These are phyloP conservation scores for Cryptosporidium baileyi DNA, from an alignment of 169 alveolate genomes.

Conservation along the genomic window DNA sequence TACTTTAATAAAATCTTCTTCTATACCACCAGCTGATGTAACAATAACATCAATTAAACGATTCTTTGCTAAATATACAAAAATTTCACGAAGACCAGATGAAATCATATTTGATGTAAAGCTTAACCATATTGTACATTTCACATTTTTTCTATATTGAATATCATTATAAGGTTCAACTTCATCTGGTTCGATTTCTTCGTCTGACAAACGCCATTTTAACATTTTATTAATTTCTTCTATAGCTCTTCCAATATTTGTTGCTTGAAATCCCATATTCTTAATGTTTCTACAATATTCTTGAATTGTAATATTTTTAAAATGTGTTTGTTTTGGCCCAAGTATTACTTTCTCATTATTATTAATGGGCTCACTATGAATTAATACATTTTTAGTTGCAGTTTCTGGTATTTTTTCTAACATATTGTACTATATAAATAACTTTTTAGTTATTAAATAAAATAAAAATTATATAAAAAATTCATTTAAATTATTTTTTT, in stretches of 20 bases:
- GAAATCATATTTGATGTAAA: conserved; percentile 96
- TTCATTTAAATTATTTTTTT: no score
- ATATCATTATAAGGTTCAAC: conserved; percentile 73
- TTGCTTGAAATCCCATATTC: conserved; percentile 84
- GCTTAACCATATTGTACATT: conserved; percentile 94
- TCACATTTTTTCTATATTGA: conserved; percentile 82
- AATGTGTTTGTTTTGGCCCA: not conserved
- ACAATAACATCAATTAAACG: conserved; percentile 92
- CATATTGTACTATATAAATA: no score
- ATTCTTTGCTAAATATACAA: conserved; percentile 90
- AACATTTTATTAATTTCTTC: conserved; percentile 85
- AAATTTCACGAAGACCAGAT: conserved; percentile 95
- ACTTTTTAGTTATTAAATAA: no score
- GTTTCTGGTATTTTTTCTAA: not conserved
- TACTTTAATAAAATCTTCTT: conserved; percentile 98
- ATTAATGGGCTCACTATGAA: conserved; percentile 58
- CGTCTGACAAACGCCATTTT: conserved; percentile 84
- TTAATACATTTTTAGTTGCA: conserved; percentile 3
- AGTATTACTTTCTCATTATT: not conserved
- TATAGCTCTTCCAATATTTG: conserved; percentile 81
- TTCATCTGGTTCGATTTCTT: conserved; percentile 78
- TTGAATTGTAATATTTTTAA: conserved; percentile 19
- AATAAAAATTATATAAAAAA: no score
- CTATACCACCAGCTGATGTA: conserved; percentile 99
- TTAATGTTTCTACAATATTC: conserved; percentile 37